Conservation (phyloP, 225 moss, liverwort and hornwort genomes). For the Neckera pumila region DNA sequence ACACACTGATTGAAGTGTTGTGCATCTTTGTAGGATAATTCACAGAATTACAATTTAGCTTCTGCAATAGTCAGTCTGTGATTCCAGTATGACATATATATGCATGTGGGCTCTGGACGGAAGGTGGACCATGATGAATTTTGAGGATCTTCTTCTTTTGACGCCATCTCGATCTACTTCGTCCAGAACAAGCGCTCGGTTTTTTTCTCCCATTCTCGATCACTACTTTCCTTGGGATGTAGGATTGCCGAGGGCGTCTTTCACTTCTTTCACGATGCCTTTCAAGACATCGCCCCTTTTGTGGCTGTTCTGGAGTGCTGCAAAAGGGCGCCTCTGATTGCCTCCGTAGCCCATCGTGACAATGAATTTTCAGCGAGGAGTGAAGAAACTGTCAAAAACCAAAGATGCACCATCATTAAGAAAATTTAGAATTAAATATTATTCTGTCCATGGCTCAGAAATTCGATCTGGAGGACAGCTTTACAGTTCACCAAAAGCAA, state of each 20-base stretch:
- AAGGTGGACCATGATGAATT: background rate
- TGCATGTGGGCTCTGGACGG: background rate
- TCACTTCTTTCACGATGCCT: background rate
- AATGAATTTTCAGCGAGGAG: background rate
- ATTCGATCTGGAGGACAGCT: background rate
- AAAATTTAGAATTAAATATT: background rate
- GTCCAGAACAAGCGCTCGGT: background rate
- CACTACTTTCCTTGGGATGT: background rate
- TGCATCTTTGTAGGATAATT: background rate
- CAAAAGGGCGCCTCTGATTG: background rate
- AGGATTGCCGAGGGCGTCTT: background rate
- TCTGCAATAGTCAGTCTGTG: background rate
- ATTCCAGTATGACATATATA: background rate
- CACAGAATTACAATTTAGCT: background rate
- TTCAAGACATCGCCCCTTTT: background rate
- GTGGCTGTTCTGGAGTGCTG: background rate
- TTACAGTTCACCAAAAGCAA: background rate
- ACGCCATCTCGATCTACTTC: background rate
- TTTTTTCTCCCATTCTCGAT: background rate
- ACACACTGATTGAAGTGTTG: background rate
- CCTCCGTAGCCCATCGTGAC: background rate
- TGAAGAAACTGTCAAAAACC: background rate
- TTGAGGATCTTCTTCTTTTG: background rate
- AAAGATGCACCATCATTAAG: background rate
- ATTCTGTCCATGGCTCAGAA: background rate